Percentiles rank a stretch among this genome's conserved stretches.
Conservation (phyloP, 768 basidiomycete genomes). For the Mycena olivaceomarginata region DNA sequence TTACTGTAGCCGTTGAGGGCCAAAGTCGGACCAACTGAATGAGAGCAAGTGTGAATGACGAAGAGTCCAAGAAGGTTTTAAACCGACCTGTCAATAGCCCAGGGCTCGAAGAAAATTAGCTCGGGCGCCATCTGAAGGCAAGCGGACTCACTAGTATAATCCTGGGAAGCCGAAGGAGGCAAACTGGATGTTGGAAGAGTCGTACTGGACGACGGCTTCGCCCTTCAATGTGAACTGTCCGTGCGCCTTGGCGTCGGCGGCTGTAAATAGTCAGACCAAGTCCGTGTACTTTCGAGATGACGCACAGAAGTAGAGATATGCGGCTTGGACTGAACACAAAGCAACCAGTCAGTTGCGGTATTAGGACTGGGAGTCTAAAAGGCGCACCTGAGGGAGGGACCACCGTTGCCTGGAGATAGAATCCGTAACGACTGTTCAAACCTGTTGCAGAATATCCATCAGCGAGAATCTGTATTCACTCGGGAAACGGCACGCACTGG, state of each 20-base stretch:
- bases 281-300: not conserved
- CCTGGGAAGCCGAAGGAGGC: conserved; percentile 50
- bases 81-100: conserved; percentile 43
- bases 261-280: not conserved
- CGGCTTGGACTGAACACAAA: conserved; percentile 39
- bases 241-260: conserved; percentile 43
- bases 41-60: no score
- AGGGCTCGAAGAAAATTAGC: conserved; percentile 29
- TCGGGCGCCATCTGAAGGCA: not conserved
- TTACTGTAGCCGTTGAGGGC: conserved; percentile 7
- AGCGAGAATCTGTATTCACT: no score
- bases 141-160: conserved; percentile 41
- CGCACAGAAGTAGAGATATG: conserved; percentile 29
- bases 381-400: conserved; percentile 41
- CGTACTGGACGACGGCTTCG: conserved; percentile 37
- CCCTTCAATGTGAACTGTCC: conserved; percentile 46
- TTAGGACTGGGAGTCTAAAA: no score
- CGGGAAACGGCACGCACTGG: not conserved
- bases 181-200: conserved; percentile 36
- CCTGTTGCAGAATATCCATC: not conserved
- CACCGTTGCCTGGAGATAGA: conserved; percentile 47
- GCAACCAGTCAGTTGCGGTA: not conserved
- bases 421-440: conserved; percentile 42
- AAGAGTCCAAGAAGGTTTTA: no score
- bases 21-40: conserved; percentile 45